These are phyloP conservation scores for Acephala macrosclerotiorum DNA, from an alignment of 2,329 filamentous ascomycete genomes.

Conservation along the genomic window DNA sequence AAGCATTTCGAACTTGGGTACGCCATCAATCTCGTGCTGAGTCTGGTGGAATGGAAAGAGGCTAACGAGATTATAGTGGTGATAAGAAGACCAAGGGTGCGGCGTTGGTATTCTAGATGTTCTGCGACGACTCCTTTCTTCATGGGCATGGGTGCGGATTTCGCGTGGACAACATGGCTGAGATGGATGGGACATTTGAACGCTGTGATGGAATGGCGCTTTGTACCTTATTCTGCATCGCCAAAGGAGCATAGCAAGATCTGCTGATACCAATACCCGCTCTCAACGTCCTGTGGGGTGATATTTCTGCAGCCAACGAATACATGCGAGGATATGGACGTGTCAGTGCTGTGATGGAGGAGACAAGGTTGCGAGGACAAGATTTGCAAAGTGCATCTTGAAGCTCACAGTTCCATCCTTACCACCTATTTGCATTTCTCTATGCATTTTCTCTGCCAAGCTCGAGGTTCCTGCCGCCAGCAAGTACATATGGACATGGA, in stretches of 20 bases:
- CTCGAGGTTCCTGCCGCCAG: no score
- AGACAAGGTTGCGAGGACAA: no score
- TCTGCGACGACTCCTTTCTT: slow-evolving; percentile 34
- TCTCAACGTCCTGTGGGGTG: background rate
- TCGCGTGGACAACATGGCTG: slow-evolving; percentile 40
- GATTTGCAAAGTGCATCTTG: no score
- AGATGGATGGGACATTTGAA: slow-evolving; percentile 36
- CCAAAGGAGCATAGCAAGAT: slow-evolving; percentile 43
- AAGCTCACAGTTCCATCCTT: no score
- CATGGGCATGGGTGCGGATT: slow-evolving; percentile 39
- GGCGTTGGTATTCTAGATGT: slow-evolving; percentile 96
- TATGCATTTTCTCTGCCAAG: no score
- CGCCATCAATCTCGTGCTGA: slow-evolving; percentile 43
- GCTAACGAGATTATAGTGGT: slow-evolving; percentile 73
- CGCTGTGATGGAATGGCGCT: slow-evolving; percentile 32
- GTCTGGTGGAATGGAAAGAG: background rate
- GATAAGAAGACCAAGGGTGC: slow-evolving; percentile 99
- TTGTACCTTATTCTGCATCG: slow-evolving; percentile 42
- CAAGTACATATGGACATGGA: no score
- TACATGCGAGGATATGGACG: background rate
- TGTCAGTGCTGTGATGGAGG: background rate
- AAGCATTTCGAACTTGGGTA: slow-evolving; percentile 99
- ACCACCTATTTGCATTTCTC: no score
- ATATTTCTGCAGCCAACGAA: background rate
- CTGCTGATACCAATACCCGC: slow-evolving; percentile 36